Base-by-base conservation (phyloP, 2,329 filamentous ascomycete genomes). In the Niveomyces coronatus region DNA sequence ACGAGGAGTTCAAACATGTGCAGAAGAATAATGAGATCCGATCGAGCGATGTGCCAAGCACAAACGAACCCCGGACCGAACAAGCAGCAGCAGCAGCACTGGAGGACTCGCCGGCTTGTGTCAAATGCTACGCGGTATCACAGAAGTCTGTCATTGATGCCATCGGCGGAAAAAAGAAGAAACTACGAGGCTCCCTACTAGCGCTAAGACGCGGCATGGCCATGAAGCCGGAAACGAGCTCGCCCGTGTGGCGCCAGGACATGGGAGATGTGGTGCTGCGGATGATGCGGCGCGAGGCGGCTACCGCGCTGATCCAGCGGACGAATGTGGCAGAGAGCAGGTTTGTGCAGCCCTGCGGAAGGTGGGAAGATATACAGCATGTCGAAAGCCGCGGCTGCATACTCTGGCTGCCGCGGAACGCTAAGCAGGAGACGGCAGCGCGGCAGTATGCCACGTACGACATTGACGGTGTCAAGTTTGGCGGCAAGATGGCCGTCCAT, bases 201-300 rank as follows among this genome's bases (percentile, higher is more conserved):
- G 41, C 40, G 1, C 20, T 23, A 13, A 31, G 41, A 10, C 34
- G 24, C 17, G 41, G 38, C 16, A 27, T 29, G 23, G 19, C 18
- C 9, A 31, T 37, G 20, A 34, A 18, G 30, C 39, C 42, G 24
- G 40, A 47, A 3, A 36, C 36, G 20, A 39, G 44, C 43, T 8
- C 30, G 19, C 53, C 40, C 4, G 31, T 61, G 17, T 75, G 66
- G 67, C 66, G 74, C 20, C 28, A 56, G 5, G 73, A 78, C 45
- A 82, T 81, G 74, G 61, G 67, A 23, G 53, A 59, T 0, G 59
- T 71, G 18, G 49, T 82, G 0, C 56, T 79, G 4, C 53, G 62
- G 5, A 55, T 69, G 41, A 60, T 79, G 56, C 67, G 71, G 4
- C 54, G 63, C 5, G 55, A 63, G 2, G 60, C 70, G 14, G 56